A percentile compares a stretch with the other conserved stretches of the same genome.
Evolutionary conservation across 371 early-diverging fungal genomes (phyloP).

Genomic region (Nematocida sp.): DNA sequence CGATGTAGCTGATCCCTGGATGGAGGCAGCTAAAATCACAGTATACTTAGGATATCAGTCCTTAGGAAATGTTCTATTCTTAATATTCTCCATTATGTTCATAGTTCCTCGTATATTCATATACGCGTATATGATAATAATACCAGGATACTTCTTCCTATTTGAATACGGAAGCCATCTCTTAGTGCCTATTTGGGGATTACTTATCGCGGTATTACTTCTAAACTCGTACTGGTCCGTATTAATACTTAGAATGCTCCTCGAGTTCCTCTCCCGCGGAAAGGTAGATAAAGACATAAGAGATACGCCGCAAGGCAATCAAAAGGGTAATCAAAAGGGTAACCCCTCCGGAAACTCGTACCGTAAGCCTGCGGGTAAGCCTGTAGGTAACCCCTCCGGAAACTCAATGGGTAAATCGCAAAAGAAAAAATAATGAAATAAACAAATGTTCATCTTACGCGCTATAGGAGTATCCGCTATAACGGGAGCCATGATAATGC

Average conservation of each 20-base stretch:
- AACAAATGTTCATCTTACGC: too few species aligned
- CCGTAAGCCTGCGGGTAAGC: not conserved
- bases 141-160: constrained; percentile 49
- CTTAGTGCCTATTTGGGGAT: constrained; percentile 35
- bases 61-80: constrained; percentile 68
- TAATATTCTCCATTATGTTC: constrained; percentile 68
- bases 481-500: constrained; percentile 20
- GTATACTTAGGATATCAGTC: constrained; percentile 66
- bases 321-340: not conserved
- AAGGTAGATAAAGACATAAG: constrained; percentile 42
- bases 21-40: constrained; percentile 69
- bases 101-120: constrained; percentile 66
- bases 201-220: constrained; percentile 44
- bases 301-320: not conserved
- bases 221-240: constrained; percentile 49
- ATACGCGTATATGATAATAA: constrained; percentile 54
- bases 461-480: constrained; percentile 6
- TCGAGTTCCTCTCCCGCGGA: constrained; percentile 45
- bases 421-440: not conserved
- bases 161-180: constrained; percentile 25
- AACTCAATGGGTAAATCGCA: not conserved
- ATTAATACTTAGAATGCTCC: constrained; percentile 38
- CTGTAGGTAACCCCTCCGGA: not conserved
- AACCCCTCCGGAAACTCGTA: not conserved
- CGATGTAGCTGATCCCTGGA: constrained; percentile 69